phyloP scores from a whole-genome alignment of 768 basidiomycete species.

The Lepiota venenata region DNA sequence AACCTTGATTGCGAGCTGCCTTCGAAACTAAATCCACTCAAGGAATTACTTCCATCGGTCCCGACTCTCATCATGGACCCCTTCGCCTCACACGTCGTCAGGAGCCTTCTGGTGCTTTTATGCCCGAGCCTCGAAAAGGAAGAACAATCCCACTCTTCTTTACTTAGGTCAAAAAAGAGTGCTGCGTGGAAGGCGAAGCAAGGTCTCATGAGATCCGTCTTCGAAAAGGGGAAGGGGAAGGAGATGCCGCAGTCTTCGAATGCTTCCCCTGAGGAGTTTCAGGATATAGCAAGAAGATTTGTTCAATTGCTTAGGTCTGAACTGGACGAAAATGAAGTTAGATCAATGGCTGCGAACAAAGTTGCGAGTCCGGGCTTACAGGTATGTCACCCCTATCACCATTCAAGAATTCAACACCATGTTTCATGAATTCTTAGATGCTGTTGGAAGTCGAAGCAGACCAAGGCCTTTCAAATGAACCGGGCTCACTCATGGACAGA shows the following conservation, averaged over 20 bases:
- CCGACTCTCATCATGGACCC: constrained; percentile 72
- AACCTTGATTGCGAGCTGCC: constrained; percentile 6
- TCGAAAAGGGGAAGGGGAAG: constrained; percentile 43
- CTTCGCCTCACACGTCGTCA: constrained; percentile 89
- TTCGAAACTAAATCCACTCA: background rate
- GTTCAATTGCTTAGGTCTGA: constrained; percentile 49
- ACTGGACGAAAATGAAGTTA: constrained; percentile 66
- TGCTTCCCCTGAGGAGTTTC: constrained; percentile 46
- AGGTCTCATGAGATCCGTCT: constrained; percentile 78
- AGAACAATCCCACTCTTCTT: constrained; percentile 29
- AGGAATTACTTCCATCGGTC: constrained; percentile 73
- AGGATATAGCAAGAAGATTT: constrained; percentile 37
- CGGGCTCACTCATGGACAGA: constrained; percentile 78
- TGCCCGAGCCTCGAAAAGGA: constrained; percentile 51
- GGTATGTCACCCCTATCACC: constrained; percentile 34
- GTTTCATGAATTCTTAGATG: constrained; percentile 44
- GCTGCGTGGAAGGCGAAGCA: constrained; percentile 79
- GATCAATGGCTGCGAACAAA: constrained; percentile 72
- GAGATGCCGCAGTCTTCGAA: constrained; percentile 23
- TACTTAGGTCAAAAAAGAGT: constrained; percentile 81
- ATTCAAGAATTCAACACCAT: background rate
- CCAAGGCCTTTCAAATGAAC: constrained; percentile 49
- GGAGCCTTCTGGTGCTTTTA: constrained; percentile 76
- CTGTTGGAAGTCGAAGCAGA: constrained; percentile 81
- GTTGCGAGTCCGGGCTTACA: constrained; percentile 76